Evolutionary conservation across 2,329 filamentous ascomycete genomes (phyloP).

Genomic region (Paecilomyces sp.): DNA sequence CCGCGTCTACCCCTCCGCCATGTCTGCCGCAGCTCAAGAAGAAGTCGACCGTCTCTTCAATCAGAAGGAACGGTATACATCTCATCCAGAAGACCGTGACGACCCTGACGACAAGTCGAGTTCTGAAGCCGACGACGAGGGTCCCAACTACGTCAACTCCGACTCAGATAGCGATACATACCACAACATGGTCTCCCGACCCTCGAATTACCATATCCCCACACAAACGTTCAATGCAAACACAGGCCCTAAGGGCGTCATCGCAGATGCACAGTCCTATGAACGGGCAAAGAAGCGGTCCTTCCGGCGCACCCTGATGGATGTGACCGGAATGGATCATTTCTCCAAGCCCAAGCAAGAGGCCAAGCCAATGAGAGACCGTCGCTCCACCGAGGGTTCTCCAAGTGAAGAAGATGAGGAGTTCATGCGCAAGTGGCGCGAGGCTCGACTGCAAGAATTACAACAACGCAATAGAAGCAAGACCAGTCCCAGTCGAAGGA

Average conservation of each 20-base stretch:
- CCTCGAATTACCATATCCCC: constrained; percentile 35
- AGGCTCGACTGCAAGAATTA: constrained; percentile 72
- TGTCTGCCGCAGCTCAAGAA: constrained; percentile 38
- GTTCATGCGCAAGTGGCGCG: constrained; percentile 81
- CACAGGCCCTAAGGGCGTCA: constrained; percentile 46
- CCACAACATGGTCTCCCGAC: constrained; percentile 27
- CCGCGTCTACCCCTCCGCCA: constrained; percentile 19
- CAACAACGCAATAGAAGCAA: constrained; percentile 58
- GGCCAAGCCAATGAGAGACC: background rate
- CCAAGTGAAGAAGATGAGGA: constrained; percentile 56
- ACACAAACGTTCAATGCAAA: constrained; percentile 42
- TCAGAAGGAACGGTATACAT: constrained; percentile 25
- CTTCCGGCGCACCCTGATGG: constrained; percentile 38
- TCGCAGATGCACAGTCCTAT: constrained; percentile 44
- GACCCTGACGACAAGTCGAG: constrained; percentile 22
- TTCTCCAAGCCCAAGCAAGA: constrained; percentile 12
- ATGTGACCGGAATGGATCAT: constrained; percentile 25
- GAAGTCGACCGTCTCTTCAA: constrained; percentile 39
- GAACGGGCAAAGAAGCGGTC: constrained; percentile 42
- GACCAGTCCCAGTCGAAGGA: constrained; percentile 67
- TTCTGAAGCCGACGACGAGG: constrained; percentile 24
- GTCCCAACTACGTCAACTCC: constrained; percentile 9
- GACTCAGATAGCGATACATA: constrained; percentile 6
- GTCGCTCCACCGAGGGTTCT: constrained; percentile 11
- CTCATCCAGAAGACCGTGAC: constrained; percentile 38